Evolutionary conservation across 805 yeast species (phyloP).

Genomic region (Ogataea allantospora): DNA sequence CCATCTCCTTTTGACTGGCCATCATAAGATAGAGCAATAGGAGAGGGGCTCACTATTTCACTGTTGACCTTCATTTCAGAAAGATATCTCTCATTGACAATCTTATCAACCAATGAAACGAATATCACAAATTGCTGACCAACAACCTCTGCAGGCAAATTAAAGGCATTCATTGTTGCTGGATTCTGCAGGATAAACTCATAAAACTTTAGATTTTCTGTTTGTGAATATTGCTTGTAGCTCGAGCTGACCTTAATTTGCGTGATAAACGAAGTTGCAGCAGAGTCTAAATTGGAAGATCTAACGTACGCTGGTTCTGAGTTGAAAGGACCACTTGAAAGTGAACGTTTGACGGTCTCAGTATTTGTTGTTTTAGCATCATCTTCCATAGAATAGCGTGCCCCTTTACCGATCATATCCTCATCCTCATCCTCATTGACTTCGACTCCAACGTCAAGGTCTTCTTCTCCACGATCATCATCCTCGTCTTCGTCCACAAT

Average conservation of each 20-base stretch:
- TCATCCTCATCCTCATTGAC: conserved; percentile 12
- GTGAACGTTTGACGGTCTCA: neutral
- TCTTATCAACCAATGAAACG: conserved; percentile 41
- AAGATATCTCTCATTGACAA: conserved; percentile 38
- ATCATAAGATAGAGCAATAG: conserved; percentile 38
- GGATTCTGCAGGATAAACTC: conserved; percentile 36
- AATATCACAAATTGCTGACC: conserved; percentile 44
- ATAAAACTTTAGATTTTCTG: conserved; percentile 23
- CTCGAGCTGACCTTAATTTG: conserved; percentile 38
- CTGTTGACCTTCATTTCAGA: conserved; percentile 42
- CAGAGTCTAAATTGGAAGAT: neutral
- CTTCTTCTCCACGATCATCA: conserved; percentile 4
- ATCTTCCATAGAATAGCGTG: conserved; percentile 6
- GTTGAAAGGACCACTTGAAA: neutral
- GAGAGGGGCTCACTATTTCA: conserved; percentile 43
- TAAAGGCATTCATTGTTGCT: conserved; percentile 39
- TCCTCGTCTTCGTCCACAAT: conserved; percentile 14
- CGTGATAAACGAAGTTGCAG: conserved; percentile 34
- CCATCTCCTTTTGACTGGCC: conserved; percentile 21
- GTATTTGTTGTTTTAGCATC: neutral
- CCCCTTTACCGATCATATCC: conserved; percentile 3
- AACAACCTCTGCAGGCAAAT: conserved; percentile 45
- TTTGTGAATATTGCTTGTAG: conserved; percentile 24
- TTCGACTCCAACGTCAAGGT: conserved; percentile 6
- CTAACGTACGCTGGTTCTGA: neutral